Conservation (phyloP, 768 basidiomycete genomes). For the Nevesoporus exiguus region DNA sequence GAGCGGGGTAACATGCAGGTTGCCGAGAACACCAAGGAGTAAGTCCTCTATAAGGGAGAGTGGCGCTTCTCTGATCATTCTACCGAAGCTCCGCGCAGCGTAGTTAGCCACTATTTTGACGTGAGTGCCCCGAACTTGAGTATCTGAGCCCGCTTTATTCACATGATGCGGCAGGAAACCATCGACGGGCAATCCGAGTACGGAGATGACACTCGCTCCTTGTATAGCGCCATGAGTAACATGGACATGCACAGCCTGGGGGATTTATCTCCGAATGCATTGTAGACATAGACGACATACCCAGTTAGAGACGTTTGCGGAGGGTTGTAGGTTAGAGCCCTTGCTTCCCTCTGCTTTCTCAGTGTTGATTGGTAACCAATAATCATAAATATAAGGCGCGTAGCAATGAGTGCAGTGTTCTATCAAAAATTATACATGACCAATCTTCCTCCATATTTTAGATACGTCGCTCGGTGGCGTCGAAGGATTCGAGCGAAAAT, state of each 20-base stretch:
- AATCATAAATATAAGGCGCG: conserved; percentile 27
- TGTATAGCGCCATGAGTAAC: conserved; percentile 56
- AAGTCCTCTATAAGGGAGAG: conserved; percentile 29
- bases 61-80: conserved; percentile 6
- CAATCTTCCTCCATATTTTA: conserved; percentile 36
- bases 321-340: background rate
- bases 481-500: conserved; percentile 14
- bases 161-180: conserved; percentile 50
- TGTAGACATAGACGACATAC: conserved; percentile 34
- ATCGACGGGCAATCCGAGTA: conserved; percentile 70
- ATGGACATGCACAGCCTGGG: conserved; percentile 56
- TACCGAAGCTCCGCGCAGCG: conserved; percentile 71
- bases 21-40: conserved; percentile 95
- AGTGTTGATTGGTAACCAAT: conserved; percentile 11
- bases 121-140: conserved; percentile 41
- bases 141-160: background rate
- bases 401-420: conserved; percentile 38
- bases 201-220: conserved; percentile 66
- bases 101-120: conserved; percentile 93
- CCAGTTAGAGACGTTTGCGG: background rate
- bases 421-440: conserved; percentile 34
- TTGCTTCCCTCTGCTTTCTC: no score
- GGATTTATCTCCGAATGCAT: conserved; percentile 69
- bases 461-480: conserved; percentile 23
- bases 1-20: conserved; percentile 80